Percentiles rank a stretch among this genome's conserved stretches.
Evolutionary conservation across 441 rosid species (phyloP).

Genomic region (Adansonia madagascariensis): DNA sequence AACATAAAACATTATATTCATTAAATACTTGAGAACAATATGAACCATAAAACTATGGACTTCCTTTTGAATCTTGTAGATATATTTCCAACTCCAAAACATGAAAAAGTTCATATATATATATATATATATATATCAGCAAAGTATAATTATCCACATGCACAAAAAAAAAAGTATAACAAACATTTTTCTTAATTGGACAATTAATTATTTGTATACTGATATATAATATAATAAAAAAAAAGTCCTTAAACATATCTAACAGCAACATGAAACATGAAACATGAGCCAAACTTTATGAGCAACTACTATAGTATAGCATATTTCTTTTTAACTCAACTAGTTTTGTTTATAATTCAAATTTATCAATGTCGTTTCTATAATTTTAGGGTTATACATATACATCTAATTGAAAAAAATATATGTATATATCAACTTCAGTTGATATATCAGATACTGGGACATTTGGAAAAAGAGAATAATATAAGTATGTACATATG

Average conservation of each 20-base stretch:
- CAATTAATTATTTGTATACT: not conserved
- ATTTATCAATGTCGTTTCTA: not conserved
- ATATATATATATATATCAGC: no score
- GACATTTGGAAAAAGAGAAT: not conserved
- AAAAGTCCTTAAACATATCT: not conserved
- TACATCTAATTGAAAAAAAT: not conserved
- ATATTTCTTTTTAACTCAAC: not conserved
- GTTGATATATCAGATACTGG: not conserved
- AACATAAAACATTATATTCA: not conserved
- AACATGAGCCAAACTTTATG: not conserved
- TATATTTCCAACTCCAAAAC: not conserved
- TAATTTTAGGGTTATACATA: not conserved
- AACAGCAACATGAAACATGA: not conserved
- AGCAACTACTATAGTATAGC: not conserved
- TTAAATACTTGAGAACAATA: constrained; percentile 2
- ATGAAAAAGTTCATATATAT: not conserved
- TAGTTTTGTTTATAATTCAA: not conserved
- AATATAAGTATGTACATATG: no score
- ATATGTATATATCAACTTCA: not conserved
- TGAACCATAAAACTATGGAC: constrained; percentile 17
- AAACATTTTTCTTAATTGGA: not conserved
- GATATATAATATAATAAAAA: not conserved
- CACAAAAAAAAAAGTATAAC: not conserved
- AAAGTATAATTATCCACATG: not conserved
- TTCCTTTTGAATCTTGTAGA: not conserved